Evolutionary conservation across 139 green algal species (phyloP), one percentile per base, ranked within the genome.

Genomic region (Chlorella sorokiniana): DNA sequence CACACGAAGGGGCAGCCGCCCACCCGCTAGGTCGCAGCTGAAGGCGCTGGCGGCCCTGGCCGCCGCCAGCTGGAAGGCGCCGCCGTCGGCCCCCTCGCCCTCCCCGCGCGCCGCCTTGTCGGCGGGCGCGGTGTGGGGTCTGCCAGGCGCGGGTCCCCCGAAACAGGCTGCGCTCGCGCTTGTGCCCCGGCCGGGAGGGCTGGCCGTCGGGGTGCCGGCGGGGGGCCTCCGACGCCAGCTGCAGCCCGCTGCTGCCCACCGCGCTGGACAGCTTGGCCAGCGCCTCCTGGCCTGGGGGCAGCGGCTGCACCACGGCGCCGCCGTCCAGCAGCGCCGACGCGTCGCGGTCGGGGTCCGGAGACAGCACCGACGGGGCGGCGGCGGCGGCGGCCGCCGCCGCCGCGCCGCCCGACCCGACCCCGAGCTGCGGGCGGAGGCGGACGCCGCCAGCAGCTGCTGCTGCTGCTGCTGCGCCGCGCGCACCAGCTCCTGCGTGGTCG

Each of bases 401-500:
- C 65, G 11, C 33, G 48, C 16, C 16, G 48, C 48, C 16, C 14
- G 48, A 59, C 48, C 48, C 48, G 48, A 11, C 16, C 16, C 48
- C 2, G 78, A 65, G 61, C 37, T 62, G 67, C 10, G 35, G 65
- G 42, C 40, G 9, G 54, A 31, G 14, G 48, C 52, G 35, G 73
- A 14, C 10, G 63, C 52, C 27, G 38, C 25, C 33, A 65, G 42
- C 10, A 76, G 45, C 29, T 48, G 41, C 11, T 67, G 64, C 67
- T 79, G 79, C 41, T 67, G 63, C 33, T 56, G 29, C 25, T 42
- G 67, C 23, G 79, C 64, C 14, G 48, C 33, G 3, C 35, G 67
- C 29, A 78, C 79, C 45, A 84, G 65, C 62, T 79, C 67, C 9
- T 84, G 65, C 31, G 64, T 84, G 33, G 79, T 38, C 6, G 64